Conservation (phyloP, 2,329 filamentous ascomycete genomes). For the Ceratocystis harringtonii region DNA sequence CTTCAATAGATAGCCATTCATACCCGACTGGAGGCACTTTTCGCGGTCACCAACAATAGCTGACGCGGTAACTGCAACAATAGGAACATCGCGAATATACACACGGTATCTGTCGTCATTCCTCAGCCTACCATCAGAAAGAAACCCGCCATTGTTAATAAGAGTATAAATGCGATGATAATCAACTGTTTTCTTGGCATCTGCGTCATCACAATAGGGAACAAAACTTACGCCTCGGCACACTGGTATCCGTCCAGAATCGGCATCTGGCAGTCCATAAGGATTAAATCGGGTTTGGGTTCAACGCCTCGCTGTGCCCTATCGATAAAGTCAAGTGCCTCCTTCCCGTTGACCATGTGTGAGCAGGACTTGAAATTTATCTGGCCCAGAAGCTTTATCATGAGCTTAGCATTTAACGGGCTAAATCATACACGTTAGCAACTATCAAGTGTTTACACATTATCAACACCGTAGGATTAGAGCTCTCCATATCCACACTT, state of each 20-base stretch:
- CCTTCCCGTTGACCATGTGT: conserved; percentile 53
- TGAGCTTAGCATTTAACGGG: conserved; percentile 17
- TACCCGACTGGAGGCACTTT: conserved; percentile 57
- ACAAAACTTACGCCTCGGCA: conserved; percentile 39
- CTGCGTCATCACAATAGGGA: neutral
- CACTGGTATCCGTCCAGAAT: conserved; percentile 66
- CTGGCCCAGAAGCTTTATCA: conserved; percentile 19
- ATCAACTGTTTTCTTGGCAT: neutral
- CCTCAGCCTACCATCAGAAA: conserved; percentile 32
- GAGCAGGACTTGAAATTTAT: conserved; percentile 15
- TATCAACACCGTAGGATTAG: neutral
- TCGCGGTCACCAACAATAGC: conserved; percentile 64
- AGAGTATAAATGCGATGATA: neutral
- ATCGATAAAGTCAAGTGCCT: conserved; percentile 59
- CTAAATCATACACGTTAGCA: neutral
- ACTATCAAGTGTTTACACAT: neutral
- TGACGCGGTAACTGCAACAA: conserved; percentile 69
- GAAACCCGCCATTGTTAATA: conserved; percentile 48
- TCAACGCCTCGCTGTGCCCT: conserved; percentile 36
- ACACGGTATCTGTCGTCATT: conserved; percentile 18
- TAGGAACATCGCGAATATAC: conserved; percentile 48
- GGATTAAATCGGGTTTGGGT: conserved; percentile 53
- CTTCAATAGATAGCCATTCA: conserved; percentile 64
- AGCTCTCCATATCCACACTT: conserved; percentile 24
- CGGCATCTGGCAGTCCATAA: conserved; percentile 67